These are phyloP conservation scores for Brassica rapa DNA, from an alignment of 345 rosid genomes.

Conservation along the genomic window DNA sequence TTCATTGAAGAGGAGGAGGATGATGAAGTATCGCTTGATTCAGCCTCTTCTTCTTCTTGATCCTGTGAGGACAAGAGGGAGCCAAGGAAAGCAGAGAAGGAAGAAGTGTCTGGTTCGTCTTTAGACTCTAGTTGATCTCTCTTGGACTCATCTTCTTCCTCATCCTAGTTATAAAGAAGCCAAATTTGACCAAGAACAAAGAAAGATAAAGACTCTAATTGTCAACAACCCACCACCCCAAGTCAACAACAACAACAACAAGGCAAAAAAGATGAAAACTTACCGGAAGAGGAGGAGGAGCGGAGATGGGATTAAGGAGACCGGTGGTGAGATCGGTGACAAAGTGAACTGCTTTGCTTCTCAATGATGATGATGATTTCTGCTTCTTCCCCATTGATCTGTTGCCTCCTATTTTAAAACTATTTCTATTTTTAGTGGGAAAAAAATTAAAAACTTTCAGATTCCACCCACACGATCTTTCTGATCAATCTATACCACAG, in stretches of 20 bases:
- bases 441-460: conserved; percentile 14
- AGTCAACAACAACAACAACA: neutral
- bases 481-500: conserved; percentile 28
- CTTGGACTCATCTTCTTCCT: conserved; percentile 49
- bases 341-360: conserved; percentile 91
- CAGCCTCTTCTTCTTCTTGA: conserved; percentile 49
- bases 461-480: conserved; percentile 21
- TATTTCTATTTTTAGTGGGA: conserved; percentile 27
- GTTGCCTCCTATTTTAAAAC: too few species aligned
- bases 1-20: conserved; percentile 43
- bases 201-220: conserved; percentile 6
- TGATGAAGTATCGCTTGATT: conserved; percentile 44
- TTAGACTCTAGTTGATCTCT: conserved; percentile 44
- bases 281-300: conserved; percentile 45
- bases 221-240: neutral
- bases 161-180: conserved; percentile 44
- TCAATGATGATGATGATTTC: conserved; percentile 46
- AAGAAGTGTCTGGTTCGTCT: conserved; percentile 92
- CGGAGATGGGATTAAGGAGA: conserved; percentile 92
- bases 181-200: neutral
- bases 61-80: conserved; percentile 64
- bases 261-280: neutral
- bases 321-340: conserved; percentile 94
- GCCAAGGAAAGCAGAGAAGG: conserved; percentile 86
- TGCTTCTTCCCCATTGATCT: conserved; percentile 59